Base-by-base conservation (phyloP, 2,329 filamentous ascomycete species). In the Arachnopeziza araneosa region DNA sequence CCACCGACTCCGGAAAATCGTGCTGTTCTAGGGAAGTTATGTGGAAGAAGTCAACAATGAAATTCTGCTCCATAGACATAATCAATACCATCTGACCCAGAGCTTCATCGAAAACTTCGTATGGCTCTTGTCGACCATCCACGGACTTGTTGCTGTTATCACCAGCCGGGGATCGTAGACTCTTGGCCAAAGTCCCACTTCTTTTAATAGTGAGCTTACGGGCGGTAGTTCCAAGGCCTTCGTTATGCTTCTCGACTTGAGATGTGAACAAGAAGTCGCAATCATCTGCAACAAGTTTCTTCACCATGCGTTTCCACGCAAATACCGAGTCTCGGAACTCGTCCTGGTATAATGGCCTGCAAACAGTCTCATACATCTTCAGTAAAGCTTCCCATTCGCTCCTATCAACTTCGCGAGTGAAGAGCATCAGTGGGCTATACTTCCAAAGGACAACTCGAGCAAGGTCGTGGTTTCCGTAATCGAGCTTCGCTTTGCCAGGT, bases 41-140 rank as follows among this genome's bases (percentile, higher is more conserved):
- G 68, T 98, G 93, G 81, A 98, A 98, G 74, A 97, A 95, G 67
- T 96, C 91, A n/a, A 96, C 87, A 54, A 97, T 80, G 71, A 98
- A 99, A 72, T 97, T 98, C 73, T 99, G 93, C 75, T 99, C 95
- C 73, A 93, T 93, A 67, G 91, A 87, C 60, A 97, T 86, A 59
- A 96, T 81, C 6, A 89, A 90, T 52, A 93, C 77, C 64, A 95
- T 84, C 69, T 97, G 91, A 60, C 95, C 89, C 63, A 97, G 76
- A 14, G 91, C 85, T 48, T 86, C 87, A 0, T 85, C 81, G 74
- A 98, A 96, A 2, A 91, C 85, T 74, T 96, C 92, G 67, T 87
- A 93, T 0, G 90, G 85, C 66, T 89, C 81, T 60, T 89, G 82
- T 68, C 86, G 85, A 57, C 84, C 86, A 66, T 88, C 85, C 53